A percentile compares a stretch with the other conserved stretches of the same genome.
These are phyloP conservation scores for Penicillium nucicola DNA, from an alignment of 495 filamentous ascomycete species.

Conservation along the genomic window DNA sequence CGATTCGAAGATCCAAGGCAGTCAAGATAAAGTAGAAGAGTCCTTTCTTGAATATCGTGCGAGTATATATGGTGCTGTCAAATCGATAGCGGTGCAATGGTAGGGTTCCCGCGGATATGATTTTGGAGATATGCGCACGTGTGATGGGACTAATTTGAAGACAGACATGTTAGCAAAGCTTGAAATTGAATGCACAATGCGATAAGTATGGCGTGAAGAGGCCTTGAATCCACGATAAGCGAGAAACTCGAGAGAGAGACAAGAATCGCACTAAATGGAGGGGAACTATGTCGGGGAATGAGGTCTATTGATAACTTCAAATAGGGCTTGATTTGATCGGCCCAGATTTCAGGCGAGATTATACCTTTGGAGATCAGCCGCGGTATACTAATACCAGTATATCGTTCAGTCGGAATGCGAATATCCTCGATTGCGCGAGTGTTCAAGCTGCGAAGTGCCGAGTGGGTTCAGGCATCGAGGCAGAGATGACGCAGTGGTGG, in stretches of 20 bases:
- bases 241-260: background rate
- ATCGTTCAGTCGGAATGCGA: background rate
- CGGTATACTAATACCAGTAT: background rate
- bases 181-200: background rate
- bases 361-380: background rate
- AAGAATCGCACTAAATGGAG: conserved; percentile 15
- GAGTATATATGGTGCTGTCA: background rate
- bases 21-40: background rate
- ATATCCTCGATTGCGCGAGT: background rate
- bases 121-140: too few species aligned
- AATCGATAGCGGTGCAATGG: background rate
- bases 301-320: background rate
- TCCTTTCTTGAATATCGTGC: background rate
- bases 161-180: background rate
- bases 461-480: conserved; percentile 17
- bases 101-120: background rate
- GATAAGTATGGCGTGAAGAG: background rate
- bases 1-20: background rate
- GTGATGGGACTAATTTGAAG: background rate
- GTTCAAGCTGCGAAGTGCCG: background rate
- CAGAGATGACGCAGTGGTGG: conserved; percentile 18
- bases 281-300: conserved; percentile 17
- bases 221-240: background rate
- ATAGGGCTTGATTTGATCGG: background rate
- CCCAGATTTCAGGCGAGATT: background rate